Base-by-base conservation (phyloP, 441 rosid genomes). In the Gossypium schwendimanii region DNA sequence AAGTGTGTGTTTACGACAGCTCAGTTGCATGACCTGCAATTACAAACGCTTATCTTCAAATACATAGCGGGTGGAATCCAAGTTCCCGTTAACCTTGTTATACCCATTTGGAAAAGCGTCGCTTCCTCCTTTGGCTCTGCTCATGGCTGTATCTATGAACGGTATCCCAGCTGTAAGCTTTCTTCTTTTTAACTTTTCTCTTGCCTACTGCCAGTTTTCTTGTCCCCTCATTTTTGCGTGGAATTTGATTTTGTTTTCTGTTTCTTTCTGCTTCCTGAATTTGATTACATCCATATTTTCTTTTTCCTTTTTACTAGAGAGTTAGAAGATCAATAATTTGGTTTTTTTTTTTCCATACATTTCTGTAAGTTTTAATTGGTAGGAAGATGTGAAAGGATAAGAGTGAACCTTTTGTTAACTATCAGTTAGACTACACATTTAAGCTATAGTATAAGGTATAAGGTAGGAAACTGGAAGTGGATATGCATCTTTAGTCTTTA, bases 11-110 rank as follows among this genome's bases (percentile, higher is more conserved):
- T 91, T 71, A 87, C 88, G 60, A 67, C 64, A 63, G 81, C 79
- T 10, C 97, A 91, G 81, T 69, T 83, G 74, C 52, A 74, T 12
- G 91, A 91, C 82, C 85, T 88, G 77, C 82, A 81, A 55, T 79
- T 75, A 50, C 97, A 87, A 72, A 73, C 75, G 65, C 63, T 85
- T 75, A 82, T 88, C 70, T 88, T 74, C 75, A 78, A 81, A 69
- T 80, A 84, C 79, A 74, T 88, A 63, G 82, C 68, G 55, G 84
- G 83, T 74, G 88, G 90, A 49, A 75, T 83, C 33, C 84, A 81
- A 31, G 87, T 88, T 28, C 93, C 91, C 69, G 69, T 66, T 69
- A 83, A 72, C 47, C 89, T 88, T 66, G 74, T 85, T 15, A 67
- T 77, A 15, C 88, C 87, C 69, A 69, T 86, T 74, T 79, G 84